Base-by-base conservation (phyloP, 2,329 filamentous ascomycete genomes). In the Macrophomina tecta region DNA sequence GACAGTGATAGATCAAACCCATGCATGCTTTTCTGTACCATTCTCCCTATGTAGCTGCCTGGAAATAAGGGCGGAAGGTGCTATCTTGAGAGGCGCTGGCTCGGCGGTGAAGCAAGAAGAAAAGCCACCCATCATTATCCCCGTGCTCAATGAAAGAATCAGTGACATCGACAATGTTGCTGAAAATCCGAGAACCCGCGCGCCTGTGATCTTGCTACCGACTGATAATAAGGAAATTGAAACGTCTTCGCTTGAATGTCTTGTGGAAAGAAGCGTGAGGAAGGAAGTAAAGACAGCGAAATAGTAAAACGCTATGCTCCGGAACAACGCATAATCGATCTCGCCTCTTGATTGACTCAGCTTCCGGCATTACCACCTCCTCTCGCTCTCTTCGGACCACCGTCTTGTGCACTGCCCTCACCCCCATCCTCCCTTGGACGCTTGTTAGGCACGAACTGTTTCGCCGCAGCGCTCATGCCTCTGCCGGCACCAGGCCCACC, bases 391-490 rank as follows among this genome's bases (percentile, higher is more conserved):
- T 56, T 65, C 2, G 63, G 51, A 32, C 63, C 63, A 46, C 51
- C 49, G 18, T 55, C 52, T 9, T 53, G 62, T 12, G 23, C 63
- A 45, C 51, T 51, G 14, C 28, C 69, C 14, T 71, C 73, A 51
- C 55, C 73, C 0, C 68, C 69, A 23, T 69, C 68, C 38, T 77
- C 75, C 23, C 73, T 69, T 5, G 72, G 71, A 7, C 77, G 72
- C 70, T 78, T 78, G 70, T 78, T 74, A 28, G 78, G 78, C n/a
- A 73, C 69, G 56, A 80, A 80, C 5, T 74, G 72, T 58, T 67
- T 68, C 1, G 79, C 79, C 18, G 70, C 72, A 0, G 78, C 74
- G 51, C 79, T 81, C 68, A 81, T 69, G 3, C 70, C 72, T 5
- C 70, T 69, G 1, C 73, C 70, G 2, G 69, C 71, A 18, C 76